phyloP scores from a whole-genome alignment of 1,284 basidiomycete genomes.

The Wallemia mellicola region DNA sequence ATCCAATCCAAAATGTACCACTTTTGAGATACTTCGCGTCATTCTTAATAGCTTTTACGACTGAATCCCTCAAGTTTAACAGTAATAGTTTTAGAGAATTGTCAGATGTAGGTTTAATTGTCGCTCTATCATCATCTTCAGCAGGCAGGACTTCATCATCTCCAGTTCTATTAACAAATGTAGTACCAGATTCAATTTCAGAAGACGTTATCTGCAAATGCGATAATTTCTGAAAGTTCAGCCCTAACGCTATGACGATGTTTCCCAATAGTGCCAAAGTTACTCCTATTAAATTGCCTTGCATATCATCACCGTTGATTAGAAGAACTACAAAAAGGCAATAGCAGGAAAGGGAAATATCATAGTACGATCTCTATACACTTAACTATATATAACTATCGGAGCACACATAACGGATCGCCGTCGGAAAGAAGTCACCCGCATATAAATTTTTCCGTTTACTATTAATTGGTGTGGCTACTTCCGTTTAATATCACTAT shows the following conservation, averaged over 20 bases:
- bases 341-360: too few species aligned
- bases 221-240: neutral
- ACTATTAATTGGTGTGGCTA: neutral
- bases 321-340: too few species aligned
- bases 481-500: neutral
- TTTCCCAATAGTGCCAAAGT: neutral
- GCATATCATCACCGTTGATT: neutral
- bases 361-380: too few species aligned
- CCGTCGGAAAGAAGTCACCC: neutral
- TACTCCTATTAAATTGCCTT: neutral
- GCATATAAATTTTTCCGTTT: neutral
- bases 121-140: too few species aligned
- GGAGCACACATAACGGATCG: neutral
- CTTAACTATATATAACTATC: neutral
- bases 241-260: neutral
- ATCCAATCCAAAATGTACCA: neutral
- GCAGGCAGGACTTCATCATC: too few species aligned
- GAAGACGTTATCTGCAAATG: neutral
- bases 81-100: too few species aligned
- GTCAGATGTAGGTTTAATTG: too few species aligned
- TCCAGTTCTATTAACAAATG: neutral
- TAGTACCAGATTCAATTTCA: too few species aligned
- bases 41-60: neutral
- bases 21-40: neutral
- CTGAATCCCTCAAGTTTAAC: neutral